Base-by-base conservation (phyloP, 371 early-diverging fungal genomes). In the Rhizopus sp. region DNA sequence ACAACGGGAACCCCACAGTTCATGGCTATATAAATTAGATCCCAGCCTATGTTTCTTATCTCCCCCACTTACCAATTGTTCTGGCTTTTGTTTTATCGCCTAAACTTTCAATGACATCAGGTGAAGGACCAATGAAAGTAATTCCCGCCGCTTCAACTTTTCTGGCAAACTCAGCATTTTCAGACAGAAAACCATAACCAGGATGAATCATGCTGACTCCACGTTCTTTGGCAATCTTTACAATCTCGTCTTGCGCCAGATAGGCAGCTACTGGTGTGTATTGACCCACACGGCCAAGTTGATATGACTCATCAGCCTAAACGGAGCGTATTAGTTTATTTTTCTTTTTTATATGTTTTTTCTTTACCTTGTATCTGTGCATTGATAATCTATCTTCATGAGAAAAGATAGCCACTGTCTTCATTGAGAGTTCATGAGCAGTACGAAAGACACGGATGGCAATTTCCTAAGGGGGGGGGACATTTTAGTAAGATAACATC, bases 81-180 rank as follows among this genome's bases (percentile, higher is more conserved):
- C 95, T 80, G n/a, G 98, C 96, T 72, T 92, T 90, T 32, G 94
- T 93, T 77, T 97, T 97, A 80, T 96, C 94, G 48, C 97, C 98
- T 55, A 94, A 81, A 23, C 85, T 82, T 44, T 89, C 92, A 70
- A 97, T 96, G 52, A 91, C 91, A 50, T 89, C 85, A 10, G 93
- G 81, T 5, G 84, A 69, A 4, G 97, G 98, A 15, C 97, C 97
- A 35, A 93, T 89, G 64, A 93, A 97, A 31, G 90, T 91, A 57
- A 97, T 93, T 44, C 95, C 96, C 15, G 93, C 93, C 0, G 81
- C 92, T 54, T 88, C 91, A 44, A 93, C 92, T 70, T 89, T 92
- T 63, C 87, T 78, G 16, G 94, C 95, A 76, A 97, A 97, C 49
- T 77, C 82, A 15, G 96, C 82, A 66, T 95, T 95, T 73, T 97